Base-by-base conservation (phyloP, 306 rosid species). In the Cucurbita moschata region DNA sequence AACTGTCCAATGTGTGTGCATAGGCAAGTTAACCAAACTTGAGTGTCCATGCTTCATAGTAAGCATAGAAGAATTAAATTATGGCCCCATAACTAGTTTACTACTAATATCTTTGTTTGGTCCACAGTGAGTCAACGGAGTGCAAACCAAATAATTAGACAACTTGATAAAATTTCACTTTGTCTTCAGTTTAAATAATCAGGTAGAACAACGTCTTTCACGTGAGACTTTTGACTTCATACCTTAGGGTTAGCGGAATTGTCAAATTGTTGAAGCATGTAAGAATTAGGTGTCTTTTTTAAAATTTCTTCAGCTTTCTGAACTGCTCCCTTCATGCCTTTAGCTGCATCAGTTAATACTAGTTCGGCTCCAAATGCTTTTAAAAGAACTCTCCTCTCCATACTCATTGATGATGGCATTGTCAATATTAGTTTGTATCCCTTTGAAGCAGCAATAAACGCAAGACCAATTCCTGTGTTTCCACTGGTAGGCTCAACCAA, bases 301-400 rank as follows among this genome's bases (percentile, higher is more conserved):
- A 83, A 46, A 80, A 94, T 94, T 86, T 90, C 95, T 87, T 94
- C 98, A 71, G 98, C 98, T 81, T 89, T 94, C 81, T 90, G 95
- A 78, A 94, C 98, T 57, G 98, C 96, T 73, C 98, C 98, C 77
- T 94, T 94, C 97, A 94, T 87, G 76, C 98, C 98, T 86, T 90
- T 89, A 21, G 95, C 89, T 30, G 98, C 78, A 50, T 89, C 91
- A 14, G 98, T 94, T 79, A 94, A 78, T 77, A 94, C 87, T 78
- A 94, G 97, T 77, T 90, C 97, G 75, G 98, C 98, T 67, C 98
- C 98, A 83, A 94, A 94, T 66, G 98, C 97, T 83, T 94, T 94
- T 37, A 94, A 75, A 78, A 94, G 90, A 79, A 94, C 98, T 66
- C 98, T 87, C 79, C 98, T 90, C 82, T 94, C 98, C 84, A 94